Base-by-base conservation (phyloP, 805 yeast species). In the Tetrapisispora taiwanensis region DNA sequence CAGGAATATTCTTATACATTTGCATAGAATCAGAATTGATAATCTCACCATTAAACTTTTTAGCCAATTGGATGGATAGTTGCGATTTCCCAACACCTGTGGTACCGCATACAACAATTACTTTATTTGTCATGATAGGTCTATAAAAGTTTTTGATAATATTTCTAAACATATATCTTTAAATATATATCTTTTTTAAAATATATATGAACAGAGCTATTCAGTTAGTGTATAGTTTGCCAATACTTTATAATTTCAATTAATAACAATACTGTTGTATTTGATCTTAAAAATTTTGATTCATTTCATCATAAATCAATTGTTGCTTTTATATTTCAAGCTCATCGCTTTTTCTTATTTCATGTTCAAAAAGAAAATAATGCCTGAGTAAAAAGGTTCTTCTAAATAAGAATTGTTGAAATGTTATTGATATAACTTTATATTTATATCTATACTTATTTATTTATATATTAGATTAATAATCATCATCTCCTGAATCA, bases 1-100 rank as follows among this genome's bases (percentile, higher is more conserved):
- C 76, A 13, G 83, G 86, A 1, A 78, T 65, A 0, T 76, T 80
- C 33, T 69, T 65, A 62, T 92, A 92, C 71, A 92, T 84, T 63
- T 92, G 98, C 97, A 92, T 89, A 1, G 97, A 87, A 60, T 92
- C 98, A 0, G 95, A 95, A 63, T 92, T 92, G 50, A 92, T 84
- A 50, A 92, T 72, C 58, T 92, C 97, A 18, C 97, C 97, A 56
- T 80, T 74, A 42, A 83, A 73, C 24, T 72, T 72, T 52, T 75
- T 71, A 10, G 97, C 96, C 18, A 92, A 60, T 48, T 87, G 90
- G 34, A 54, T 56, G 8, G 68, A 60, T 55, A 77, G 72, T 53
- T 85, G 87, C 0, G 97, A 89, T 58, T 90, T 90, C 0, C 98
- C 98, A 12, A 88, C 97, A 0, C 97, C 98, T 0, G 98, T 90